These are phyloP conservation scores for Xylariales sp. DNA, from an alignment of 2,329 filamentous ascomycete species.

Conservation along the genomic window DNA sequence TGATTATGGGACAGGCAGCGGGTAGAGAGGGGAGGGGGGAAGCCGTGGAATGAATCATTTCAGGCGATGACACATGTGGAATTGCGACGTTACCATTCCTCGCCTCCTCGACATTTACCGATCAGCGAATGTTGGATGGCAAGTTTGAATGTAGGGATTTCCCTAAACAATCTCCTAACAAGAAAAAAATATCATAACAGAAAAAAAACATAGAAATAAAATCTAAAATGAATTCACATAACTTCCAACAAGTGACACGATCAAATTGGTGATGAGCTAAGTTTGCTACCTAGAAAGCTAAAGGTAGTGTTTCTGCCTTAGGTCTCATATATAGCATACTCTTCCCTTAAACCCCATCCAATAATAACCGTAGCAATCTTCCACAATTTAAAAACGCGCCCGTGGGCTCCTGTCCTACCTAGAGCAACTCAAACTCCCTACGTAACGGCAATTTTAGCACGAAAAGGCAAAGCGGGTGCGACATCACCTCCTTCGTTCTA, in stretches of 20 bases:
- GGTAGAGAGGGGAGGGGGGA: neutral
- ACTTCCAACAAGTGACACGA: neutral
- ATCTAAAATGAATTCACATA: neutral
- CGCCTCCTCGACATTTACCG: neutral
- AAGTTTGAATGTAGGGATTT: neutral
- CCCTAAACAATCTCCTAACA: neutral
- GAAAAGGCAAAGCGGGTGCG: too few species aligned
- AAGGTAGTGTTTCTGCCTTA: too few species aligned
- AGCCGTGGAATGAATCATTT: too few species aligned
- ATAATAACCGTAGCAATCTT: too few species aligned
- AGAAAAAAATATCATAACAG: neutral
- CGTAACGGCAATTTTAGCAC: too few species aligned
- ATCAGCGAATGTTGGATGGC: neutral
- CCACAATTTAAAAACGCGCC: too few species aligned
- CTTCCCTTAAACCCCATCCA: too few species aligned
- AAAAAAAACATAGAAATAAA: conserved; percentile 11
- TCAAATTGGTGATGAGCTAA: neutral
- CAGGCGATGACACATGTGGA: neutral
- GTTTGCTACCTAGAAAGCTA: neutral
- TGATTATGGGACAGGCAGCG: neutral
- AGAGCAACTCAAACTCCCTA: too few species aligned
- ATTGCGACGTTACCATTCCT: neutral
- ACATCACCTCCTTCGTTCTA: too few species aligned
- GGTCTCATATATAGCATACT: too few species aligned
- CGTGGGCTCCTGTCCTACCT: too few species aligned